Evolutionary conservation across 345 rosid genomes (phyloP).

Genomic region (Eucalyptus pauciflora): DNA sequence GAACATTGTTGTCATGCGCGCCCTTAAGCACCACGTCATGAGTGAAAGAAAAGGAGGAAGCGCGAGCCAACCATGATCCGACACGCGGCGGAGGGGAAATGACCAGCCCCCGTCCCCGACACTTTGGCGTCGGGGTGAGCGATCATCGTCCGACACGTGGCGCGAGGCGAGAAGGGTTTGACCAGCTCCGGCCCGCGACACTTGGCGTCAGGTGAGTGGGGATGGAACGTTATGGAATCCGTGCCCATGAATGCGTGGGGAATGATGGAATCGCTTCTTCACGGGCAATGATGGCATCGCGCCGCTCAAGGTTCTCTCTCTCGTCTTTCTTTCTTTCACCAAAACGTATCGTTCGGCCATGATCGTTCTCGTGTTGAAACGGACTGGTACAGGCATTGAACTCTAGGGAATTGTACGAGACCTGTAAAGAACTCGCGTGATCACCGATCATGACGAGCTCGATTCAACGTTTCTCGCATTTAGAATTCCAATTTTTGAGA

Average conservation of each 20-base stretch:
- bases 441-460: background rate
- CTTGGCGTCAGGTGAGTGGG: background rate
- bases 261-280: background rate
- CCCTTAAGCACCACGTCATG: background rate
- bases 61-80: background rate
- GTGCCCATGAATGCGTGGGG: background rate
- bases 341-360: background rate
- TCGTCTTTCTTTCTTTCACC: background rate
- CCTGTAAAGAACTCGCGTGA: background rate
- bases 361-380: background rate
- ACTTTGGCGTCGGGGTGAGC: background rate
- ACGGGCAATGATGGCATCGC: background rate
- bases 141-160: background rate
- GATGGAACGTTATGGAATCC: background rate
- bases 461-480: background rate
- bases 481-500: background rate
- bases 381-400: background rate
- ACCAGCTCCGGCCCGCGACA: background rate
- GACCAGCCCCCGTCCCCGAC: background rate
- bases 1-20: too few relatives aligned
- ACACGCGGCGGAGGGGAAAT: background rate
- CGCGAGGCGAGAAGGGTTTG: background rate
- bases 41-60: rapidly evolving
- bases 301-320: background rate
- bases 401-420: background rate